These are phyloP conservation scores for Penicillium sclerotiorum DNA, from an alignment of 2,329 filamentous ascomycete genomes.

Conservation along the genomic window DNA sequence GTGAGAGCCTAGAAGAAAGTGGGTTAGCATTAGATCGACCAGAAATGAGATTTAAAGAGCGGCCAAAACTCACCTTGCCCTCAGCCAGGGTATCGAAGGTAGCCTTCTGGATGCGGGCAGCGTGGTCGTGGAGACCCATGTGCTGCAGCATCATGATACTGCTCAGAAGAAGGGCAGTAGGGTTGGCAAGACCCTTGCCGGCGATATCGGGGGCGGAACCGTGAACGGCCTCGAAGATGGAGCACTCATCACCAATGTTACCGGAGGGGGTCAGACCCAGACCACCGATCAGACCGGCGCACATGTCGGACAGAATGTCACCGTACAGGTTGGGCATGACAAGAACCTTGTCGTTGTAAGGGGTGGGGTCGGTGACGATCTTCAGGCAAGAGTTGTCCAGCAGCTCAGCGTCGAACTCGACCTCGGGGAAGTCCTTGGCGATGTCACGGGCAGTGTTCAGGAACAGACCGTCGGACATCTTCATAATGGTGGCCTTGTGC, in stretches of 20 bases:
- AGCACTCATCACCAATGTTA: conserved; percentile 99
- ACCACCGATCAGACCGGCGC: conserved; percentile 96
- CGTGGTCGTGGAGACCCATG: conserved; percentile 87
- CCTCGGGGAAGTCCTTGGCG: conserved; percentile 90
- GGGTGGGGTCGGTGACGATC: conserved; percentile 93
- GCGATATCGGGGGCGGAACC: conserved; percentile 96
- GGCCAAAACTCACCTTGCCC: conserved; percentile 69
- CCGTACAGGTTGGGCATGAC: conserved; percentile 98
- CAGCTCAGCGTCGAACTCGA: conserved; percentile 96
- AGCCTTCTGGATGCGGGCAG: conserved; percentile 85
- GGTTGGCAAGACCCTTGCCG: conserved; percentile 94
- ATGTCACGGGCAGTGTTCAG: conserved; percentile 82
- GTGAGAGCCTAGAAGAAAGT: conserved; percentile 66
- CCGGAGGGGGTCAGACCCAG: conserved; percentile 95
- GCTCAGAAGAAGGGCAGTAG: conserved; percentile 89
- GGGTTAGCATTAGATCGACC: conserved; percentile 13
- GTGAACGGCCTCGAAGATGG: conserved; percentile 99
- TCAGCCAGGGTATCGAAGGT: conserved; percentile 94
- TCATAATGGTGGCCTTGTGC: conserved; percentile 99
- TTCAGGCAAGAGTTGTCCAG: conserved; percentile 99
- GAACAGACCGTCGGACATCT: conserved; percentile 99
- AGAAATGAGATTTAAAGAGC: neutral
- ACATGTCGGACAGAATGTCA: conserved; percentile 99
- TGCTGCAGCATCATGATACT: conserved; percentile 99
- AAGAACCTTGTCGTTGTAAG: conserved; percentile 99